Base-by-base conservation (phyloP, 2,329 filamentous ascomycete genomes). In the Botryotinia globosa region DNA sequence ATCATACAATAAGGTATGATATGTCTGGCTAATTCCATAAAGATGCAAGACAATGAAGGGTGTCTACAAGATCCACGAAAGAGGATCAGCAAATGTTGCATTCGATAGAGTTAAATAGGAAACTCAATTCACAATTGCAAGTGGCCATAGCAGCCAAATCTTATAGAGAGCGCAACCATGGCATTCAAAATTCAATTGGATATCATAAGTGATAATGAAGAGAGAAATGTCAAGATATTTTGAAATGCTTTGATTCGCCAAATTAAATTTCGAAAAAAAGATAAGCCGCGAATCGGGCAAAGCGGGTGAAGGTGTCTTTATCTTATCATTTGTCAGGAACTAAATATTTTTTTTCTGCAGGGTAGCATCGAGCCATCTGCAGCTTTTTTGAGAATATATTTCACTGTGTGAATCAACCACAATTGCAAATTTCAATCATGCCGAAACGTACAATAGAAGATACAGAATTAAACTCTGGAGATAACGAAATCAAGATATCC, bases 401-500 rank as follows among this genome's bases (percentile, higher is more conserved):
- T 42, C 34, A 56, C 48, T 67, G 22, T 32, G 34, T 56, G 25
- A 32, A 68, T 37, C 65, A 68, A 56, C 45, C 48, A 56, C n/a
- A 14, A 69, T 62, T 69, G 61, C 56, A 48, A 72, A 56, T 65
- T 65, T 32, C 16, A 70, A 74, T 70, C 51, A 81, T 81, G 80
- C 68, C 76, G 22, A 81, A 81, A 78, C 78, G 79, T 51, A 76
- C 77, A 12, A 67, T 80, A 22, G 80, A 80, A 42, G 79, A 79
- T 58, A 68, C 79, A 18, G 78, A 74, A 29, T 64, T 79, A 14
- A 71, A 68, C 37, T 75, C 75, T 74, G 74, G 56, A 9, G 75
- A 69, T 32, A 63, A 64, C n/a, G 42, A 65, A 56, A n/a, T 64
- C 2, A 56, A 64, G 34, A 74, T 75, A 68, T 73, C 67, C 48